These are phyloP conservation scores for Hyphodiscus sp. DNA, from an alignment of 2,329 filamentous ascomycete species.

Conservation along the genomic window DNA sequence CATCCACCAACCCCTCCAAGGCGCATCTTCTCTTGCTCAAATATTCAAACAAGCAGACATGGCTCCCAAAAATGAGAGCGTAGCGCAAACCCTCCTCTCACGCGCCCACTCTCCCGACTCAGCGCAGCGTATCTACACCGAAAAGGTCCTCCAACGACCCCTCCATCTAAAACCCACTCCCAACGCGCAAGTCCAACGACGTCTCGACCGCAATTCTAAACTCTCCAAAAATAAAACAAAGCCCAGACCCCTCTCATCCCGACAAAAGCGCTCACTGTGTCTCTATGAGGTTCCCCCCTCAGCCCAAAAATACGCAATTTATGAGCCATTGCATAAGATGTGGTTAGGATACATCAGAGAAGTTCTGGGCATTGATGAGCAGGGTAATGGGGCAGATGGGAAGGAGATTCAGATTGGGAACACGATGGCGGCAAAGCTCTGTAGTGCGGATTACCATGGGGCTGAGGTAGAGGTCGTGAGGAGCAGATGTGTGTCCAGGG, in stretches of 20 bases:
- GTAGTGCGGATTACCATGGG: slow-evolving; percentile 85
- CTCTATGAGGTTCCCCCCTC: slow-evolving; percentile 68
- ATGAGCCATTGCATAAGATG: slow-evolving; percentile 67
- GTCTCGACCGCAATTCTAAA: slow-evolving; percentile 27
- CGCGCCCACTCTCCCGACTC: slow-evolving; percentile 74
- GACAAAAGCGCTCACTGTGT: slow-evolving; percentile 65
- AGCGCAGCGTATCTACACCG: slow-evolving; percentile 65
- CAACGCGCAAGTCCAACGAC: slow-evolving; percentile 49
- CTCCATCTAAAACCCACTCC: slow-evolving; percentile 64
- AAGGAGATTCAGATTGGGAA: slow-evolving; percentile 13
- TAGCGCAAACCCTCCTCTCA: slow-evolving; percentile 50
- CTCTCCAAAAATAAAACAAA: slow-evolving; percentile 41
- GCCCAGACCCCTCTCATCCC: slow-evolving; percentile 68
- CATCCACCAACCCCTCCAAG: not conserved
- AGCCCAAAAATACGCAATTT: slow-evolving; percentile 67
- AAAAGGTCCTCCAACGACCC: slow-evolving; percentile 77
- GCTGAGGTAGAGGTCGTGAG: slow-evolving; percentile 76
- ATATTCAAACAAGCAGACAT: slow-evolving; percentile 4
- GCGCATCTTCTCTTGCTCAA: not conserved
- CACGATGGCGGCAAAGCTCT: slow-evolving; percentile 64
- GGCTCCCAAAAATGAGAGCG: slow-evolving; percentile 12
- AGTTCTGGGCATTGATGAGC: slow-evolving; percentile 51
- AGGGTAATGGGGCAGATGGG: slow-evolving; percentile 21
- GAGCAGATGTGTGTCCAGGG: slow-evolving; percentile 72
- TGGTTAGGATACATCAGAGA: slow-evolving; percentile 86